Base-by-base conservation (phyloP, 176 grass and related monocot genomes). In the Secale cereale region DNA sequence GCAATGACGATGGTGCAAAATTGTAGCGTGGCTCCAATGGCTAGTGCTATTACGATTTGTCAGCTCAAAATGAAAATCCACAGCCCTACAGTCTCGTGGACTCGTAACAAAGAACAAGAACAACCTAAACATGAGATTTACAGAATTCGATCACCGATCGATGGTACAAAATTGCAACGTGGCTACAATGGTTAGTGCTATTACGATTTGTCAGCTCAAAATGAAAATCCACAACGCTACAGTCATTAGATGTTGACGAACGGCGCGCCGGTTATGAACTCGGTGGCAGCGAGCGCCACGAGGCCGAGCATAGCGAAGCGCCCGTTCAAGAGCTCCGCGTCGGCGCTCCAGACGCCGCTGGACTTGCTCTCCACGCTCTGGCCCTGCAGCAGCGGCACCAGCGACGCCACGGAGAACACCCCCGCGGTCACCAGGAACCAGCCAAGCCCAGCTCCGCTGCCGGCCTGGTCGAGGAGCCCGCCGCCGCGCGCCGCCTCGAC, bases 261-360 rank as follows among this genome's bases (percentile, higher is more conserved):
- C 5, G 95, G 95, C 5, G 86, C 60, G 61, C 95, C 95, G 67
- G 91, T 94, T 31, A 97, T 36, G 86, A 77, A 97, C 90, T 97
- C 95, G 1, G 95, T 97, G 65, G 81, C 74, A 56, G 90, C 92
- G 64, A 97, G 91, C 0, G 92, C 92, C 41, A 94, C 95, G 70
- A 97, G 81, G 0, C 92, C 95, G 50, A 97, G 54, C 95, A 97
- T 97, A 79, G 95, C 95, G 81, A 93, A 81, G 1, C 95, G 82
- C 0, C 95, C 95, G 39, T 97, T 97, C 92, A 90, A 97, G 75
- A 97, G 76, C 92, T 94, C 95, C 1, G 95, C 95, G 41, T 91
- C 70, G 13, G 89, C 89, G 45, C 16, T 91, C 87, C 91, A 86
- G 6, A 94, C 0, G 20, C 60, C 82, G 0, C 39, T 33, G 6